A percentile compares a stretch with the other conserved stretches of the same genome.
Conservation (phyloP, 352 stramenopile species). For the Pythium sukuiense region DNA sequence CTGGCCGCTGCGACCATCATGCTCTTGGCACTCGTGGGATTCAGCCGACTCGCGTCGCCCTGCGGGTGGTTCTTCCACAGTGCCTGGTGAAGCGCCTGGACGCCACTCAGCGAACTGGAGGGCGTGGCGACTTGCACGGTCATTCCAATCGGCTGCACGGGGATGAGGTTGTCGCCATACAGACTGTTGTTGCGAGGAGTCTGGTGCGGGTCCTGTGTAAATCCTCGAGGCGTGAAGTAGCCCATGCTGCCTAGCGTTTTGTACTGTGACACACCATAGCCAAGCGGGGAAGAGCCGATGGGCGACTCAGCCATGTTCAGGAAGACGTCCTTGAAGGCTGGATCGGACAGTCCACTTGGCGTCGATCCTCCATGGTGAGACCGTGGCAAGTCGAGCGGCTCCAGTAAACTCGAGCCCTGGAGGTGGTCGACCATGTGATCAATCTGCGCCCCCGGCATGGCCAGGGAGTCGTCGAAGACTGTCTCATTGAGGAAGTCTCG, state of each 20-base stretch:
- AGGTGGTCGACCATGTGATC: slow-evolving; percentile 20
- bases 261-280: not conserved
- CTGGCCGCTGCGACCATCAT: slow-evolving; percentile 19
- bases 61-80: slow-evolving; percentile 27
- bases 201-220: slow-evolving; percentile 17
- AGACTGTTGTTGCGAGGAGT: slow-evolving; percentile 21
- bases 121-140: not conserved
- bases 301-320: slow-evolving; percentile 26
- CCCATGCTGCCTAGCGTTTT: slow-evolving; percentile 16
- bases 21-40: slow-evolving; percentile 26
- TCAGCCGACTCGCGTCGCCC: slow-evolving; percentile 17
- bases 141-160: slow-evolving; percentile 18
- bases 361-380: not conserved
- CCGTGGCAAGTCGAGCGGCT: slow-evolving; percentile 20
- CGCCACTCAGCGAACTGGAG: slow-evolving; percentile 20
- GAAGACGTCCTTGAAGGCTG: slow-evolving; percentile 33
- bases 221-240: not conserved
- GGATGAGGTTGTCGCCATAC: slow-evolving; percentile 18
- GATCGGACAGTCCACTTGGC: not conserved
- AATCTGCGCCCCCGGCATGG: slow-evolving; percentile 14
- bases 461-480: slow-evolving; percentile 37
- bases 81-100: slow-evolving; percentile 30
- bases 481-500: slow-evolving; percentile 46
- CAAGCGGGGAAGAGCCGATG: slow-evolving; percentile 12
- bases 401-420: slow-evolving; percentile 9